A percentile compares a stretch with the other conserved stretches of the same genome.
Conservation (phyloP, 2,329 filamentous ascomycete species). For the Colletotrichum sublineola region DNA sequence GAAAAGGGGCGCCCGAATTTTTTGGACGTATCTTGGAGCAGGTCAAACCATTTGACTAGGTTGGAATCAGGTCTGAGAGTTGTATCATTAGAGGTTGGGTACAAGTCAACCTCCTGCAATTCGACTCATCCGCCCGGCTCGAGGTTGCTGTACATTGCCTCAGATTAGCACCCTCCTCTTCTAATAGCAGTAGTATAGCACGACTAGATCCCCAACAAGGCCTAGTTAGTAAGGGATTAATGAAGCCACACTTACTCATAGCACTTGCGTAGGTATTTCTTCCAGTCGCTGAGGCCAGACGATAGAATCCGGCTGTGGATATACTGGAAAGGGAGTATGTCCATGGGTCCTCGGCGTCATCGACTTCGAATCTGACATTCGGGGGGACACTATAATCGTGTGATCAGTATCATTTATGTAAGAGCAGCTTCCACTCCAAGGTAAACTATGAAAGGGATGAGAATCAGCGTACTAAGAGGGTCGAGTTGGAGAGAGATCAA, state of each 20-base stretch:
- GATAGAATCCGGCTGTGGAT: constrained; percentile 51
- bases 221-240: fast-evolving
- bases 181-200: neutral
- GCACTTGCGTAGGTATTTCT: neutral
- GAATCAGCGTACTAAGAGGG: constrained; percentile 46
- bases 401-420: neutral
- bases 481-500: constrained; percentile 54
- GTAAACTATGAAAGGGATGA: no score
- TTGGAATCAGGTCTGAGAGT: constrained; percentile 52
- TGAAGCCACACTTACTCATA: neutral
- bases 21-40: constrained; percentile 49
- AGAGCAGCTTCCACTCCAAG: neutral
- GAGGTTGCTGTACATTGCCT: constrained; percentile 45
- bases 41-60: constrained; percentile 47
- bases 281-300: constrained; percentile 56
- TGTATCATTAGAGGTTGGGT: constrained; percentile 53
- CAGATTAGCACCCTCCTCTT: neutral
- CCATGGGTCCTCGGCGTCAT: constrained; percentile 54
- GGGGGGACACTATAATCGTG: constrained; percentile 51
- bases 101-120: constrained; percentile 42
- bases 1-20: neutral
- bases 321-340: constrained; percentile 51
- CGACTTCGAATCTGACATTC: constrained; percentile 59
- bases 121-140: constrained; percentile 59
- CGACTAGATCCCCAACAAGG: neutral